Base-by-base conservation (phyloP, 1,284 basidiomycete species). In the Fistulinella cinereoalba region DNA sequence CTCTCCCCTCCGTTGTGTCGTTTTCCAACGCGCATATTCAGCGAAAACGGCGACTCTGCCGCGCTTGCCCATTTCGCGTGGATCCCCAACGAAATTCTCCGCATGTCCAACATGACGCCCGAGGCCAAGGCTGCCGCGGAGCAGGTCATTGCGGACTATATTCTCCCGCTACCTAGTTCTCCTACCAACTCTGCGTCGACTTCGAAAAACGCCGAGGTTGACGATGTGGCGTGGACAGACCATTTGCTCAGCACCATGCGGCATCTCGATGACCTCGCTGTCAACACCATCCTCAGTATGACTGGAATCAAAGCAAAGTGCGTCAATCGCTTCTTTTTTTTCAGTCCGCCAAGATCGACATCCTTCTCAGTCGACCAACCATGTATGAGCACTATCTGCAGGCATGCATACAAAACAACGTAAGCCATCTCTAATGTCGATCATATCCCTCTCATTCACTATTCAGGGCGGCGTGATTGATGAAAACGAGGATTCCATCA, bases 61-160 rank as follows among this genome's bases (percentile, higher is more conserved):
- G 91, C 93, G 0, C 75, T 85, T 16, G 65, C 74, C 18, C 91
- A 96, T 44, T 97, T 99, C 61, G 82, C 81, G 0, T 99, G 97
- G 97, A 98, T 99, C 51, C 95, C 97, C 0, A 77, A 85, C 27
- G 74, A 77, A 33, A 72, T 99, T 24, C 73, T 90, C 33, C 73
- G 71, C 47, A 77, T 79, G 47, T 72, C 74, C 6, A 69, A 71
- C 16, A 61, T 74, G 5, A 76, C 71, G 10, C 43, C 66, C 0
- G 87, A 90, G 59, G 72, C 81, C 41, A 78, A 80, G 82, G 61
- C 74, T 9, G 61, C 78, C 1, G 80, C 83, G 0, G 83, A 89
- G 56, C 74, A 82, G 51, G 76, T 82, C 4, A 60, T 97, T 22
- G 79, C 81, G 24, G 80, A 87, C 33, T 81, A 83, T 57, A 82